Evolutionary conservation across 2,329 filamentous ascomycete species (phyloP), one percentile per base, ranked within the genome.

Genomic region (Ophiostoma novo-ulmi): DNA sequence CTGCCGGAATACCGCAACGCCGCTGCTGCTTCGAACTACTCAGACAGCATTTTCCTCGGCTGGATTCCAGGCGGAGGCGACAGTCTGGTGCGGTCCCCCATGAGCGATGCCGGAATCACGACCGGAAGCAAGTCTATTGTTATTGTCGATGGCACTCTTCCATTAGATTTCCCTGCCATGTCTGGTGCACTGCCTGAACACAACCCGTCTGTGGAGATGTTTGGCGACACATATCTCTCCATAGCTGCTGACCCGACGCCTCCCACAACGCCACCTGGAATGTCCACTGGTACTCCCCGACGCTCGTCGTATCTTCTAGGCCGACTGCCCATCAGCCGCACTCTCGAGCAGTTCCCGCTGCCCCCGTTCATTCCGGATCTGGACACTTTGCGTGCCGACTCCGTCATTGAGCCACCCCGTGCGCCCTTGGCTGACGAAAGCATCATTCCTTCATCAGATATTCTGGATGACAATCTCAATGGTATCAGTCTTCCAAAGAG

Each of bases 91-190:
- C 79, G 84, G 64, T 63, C 58, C 5, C 83, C 84, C 1, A 75
- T 78, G 14, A 87, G 85, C 73, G 85, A 88, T 72, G 82, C 82
- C 74, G 85, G 80, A 6, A 86, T 94, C 64, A 95, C 93, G 0
- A 84, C 85, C 13, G 91, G 92, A n/a, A 97, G 92, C 82, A 90
- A 94, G 77, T 97, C 93, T 0, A 96, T 97, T 74, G 85, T 97
- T 70, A 96, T 97, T 76, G 88, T 97, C 48, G 92, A 96, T 71
- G 88, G 87, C 41, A 90, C 89, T 0, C 75, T 84, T 20, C 80
- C 83, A 0, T 80, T 81, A 5, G 80, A 86, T n/a, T n/a, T 44
- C n/a, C 79, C 83, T 0, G 74, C 81, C 11, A 86, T 88, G 84
- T 82, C 84, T 10, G 85, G 83, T 10, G 81, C 81, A 44, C 76